Conservation (phyloP, 1,284 basidiomycete genomes). For the Malassezia equina region DNA sequence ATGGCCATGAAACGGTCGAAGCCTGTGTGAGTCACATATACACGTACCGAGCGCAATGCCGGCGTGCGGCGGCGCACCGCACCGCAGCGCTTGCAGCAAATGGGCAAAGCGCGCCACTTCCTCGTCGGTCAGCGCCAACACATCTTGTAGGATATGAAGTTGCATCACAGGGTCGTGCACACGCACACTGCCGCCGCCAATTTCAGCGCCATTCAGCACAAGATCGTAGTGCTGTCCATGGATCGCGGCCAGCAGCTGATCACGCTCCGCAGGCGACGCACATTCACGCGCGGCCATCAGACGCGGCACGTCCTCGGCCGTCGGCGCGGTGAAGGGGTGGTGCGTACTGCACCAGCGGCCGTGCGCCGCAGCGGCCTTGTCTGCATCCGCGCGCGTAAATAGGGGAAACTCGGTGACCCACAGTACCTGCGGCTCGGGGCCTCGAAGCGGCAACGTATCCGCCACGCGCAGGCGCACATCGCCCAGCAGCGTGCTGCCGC, state of each 20-base stretch:
- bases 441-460: slow-evolving; percentile 51
- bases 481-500: slow-evolving; percentile 76
- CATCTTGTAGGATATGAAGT: slow-evolving; percentile 64
- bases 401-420: slow-evolving; percentile 95
- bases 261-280: background rate
- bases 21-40: slow-evolving; percentile 41
- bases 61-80: slow-evolving; percentile 89
- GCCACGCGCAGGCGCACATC: slow-evolving; percentile 60
- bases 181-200: slow-evolving; percentile 84
- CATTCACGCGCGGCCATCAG: slow-evolving; percentile 53
- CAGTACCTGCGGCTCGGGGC: slow-evolving; percentile 65
- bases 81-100: slow-evolving; percentile 70
- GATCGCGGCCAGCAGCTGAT: slow-evolving; percentile 43
- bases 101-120: slow-evolving; percentile 72
- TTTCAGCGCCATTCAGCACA: slow-evolving; percentile 85
- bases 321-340: slow-evolving; percentile 93
- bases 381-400: slow-evolving; percentile 74
- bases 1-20: slow-evolving; percentile 86
- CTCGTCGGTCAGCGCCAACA: slow-evolving; percentile 63
- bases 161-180: slow-evolving; percentile 80
- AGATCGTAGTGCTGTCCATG: slow-evolving; percentile 94
- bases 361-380: slow-evolving; percentile 62
- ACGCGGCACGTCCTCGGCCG: slow-evolving; percentile 68
- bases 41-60: slow-evolving; percentile 59
- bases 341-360: slow-evolving; percentile 83